Percentiles rank a stretch among this genome's conserved stretches.
phyloP scores from a whole-genome alignment of 2,329 filamentous ascomycete species.

The Furcasterigmium furcatum region DNA sequence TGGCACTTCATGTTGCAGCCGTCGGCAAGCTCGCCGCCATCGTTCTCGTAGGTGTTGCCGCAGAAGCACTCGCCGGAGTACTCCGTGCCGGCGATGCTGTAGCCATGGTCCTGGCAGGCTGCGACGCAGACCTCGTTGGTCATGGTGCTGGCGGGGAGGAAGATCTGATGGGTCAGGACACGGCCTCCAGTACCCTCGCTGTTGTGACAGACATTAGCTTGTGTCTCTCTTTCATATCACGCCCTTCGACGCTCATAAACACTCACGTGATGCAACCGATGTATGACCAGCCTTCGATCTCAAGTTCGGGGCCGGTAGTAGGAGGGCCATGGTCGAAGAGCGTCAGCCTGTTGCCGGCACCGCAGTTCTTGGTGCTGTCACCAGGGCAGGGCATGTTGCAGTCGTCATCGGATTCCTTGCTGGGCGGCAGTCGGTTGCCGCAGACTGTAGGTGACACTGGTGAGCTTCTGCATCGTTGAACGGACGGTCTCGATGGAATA shows the following conservation, averaged over 20 bases:
- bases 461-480: conserved; percentile 19
- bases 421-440: conserved; percentile 27
- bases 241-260: no score
- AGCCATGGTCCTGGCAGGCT: conserved; percentile 21
- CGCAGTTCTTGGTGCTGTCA: conserved; percentile 31
- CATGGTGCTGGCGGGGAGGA: conserved; percentile 15
- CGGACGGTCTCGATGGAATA: background rate
- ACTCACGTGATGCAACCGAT: no score
- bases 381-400: conserved; percentile 40
- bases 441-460: conserved; percentile 15
- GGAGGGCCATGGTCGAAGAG: no score
- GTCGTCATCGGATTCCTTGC: conserved; percentile 16
- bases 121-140: conserved; percentile 26
- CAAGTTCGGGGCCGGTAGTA: no score
- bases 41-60: conserved; percentile 23
- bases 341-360: conserved; percentile 30
- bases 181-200: conserved; percentile 15
- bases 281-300: no score
- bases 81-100: conserved; percentile 30
- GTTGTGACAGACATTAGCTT: background rate
- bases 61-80: conserved; percentile 34
- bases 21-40: conserved; percentile 18
- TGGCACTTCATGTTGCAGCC: conserved; percentile 40
- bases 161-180: no score
- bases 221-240: no score